Conservation (phyloP, 2,329 filamentous ascomycete species). For the Coniochaeta sp. region DNA sequence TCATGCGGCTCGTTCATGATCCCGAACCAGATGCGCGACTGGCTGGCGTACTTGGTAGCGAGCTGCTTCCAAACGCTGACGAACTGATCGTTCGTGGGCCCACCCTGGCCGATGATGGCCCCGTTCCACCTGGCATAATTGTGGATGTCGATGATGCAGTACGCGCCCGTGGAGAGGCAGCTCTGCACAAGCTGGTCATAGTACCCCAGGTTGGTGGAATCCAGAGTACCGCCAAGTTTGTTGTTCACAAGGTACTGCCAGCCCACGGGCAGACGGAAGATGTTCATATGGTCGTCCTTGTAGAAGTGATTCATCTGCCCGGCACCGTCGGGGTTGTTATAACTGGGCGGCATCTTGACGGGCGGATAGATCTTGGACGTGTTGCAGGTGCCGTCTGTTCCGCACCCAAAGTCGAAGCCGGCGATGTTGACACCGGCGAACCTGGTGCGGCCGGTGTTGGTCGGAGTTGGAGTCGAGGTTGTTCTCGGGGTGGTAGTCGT, state of each 20-base stretch:
- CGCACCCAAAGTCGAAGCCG: conserved; percentile 5
- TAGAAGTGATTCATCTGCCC: conserved; percentile 5
- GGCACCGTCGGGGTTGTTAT: conserved; percentile 4
- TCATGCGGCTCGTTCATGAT: conserved; percentile 50
- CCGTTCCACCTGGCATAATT: conserved; percentile 57
- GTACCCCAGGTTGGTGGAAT: conserved; percentile 37
- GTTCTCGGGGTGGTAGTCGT: background rate
- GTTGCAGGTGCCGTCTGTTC: conserved; percentile 3
- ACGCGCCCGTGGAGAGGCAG: conserved; percentile 47
- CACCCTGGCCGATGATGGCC: conserved; percentile 57
- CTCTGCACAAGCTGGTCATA: conserved; percentile 50
- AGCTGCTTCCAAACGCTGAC: conserved; percentile 49
- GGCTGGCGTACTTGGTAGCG: conserved; percentile 41
- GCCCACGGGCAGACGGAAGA: conserved; percentile 27
- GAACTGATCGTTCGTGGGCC: conserved; percentile 55
- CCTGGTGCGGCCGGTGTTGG: background rate
- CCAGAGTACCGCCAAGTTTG: conserved; percentile 39
- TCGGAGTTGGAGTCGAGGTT: background rate
- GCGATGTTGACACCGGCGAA: conserved; percentile 5
- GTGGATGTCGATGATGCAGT: conserved; percentile 50
- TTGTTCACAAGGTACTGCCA: conserved; percentile 54
- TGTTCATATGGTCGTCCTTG: conserved; percentile 5
- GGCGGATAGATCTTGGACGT: background rate
- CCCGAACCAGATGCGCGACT: conserved; percentile 40
- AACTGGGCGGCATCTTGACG: background rate